Conservation (phyloP, 129 eudicot species). For the Lactuca saligna region DNA sequence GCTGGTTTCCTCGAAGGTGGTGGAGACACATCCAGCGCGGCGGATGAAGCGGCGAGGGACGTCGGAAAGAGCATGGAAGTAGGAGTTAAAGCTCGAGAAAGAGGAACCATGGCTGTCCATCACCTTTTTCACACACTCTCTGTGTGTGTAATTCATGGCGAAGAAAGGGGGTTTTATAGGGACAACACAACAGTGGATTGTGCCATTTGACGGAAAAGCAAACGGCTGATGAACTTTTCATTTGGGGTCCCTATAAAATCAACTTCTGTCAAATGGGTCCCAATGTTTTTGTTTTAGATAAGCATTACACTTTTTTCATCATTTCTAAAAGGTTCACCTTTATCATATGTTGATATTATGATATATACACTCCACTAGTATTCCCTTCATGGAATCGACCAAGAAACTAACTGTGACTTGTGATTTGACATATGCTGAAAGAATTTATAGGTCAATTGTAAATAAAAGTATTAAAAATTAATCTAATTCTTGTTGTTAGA, state of each 20-base stretch:
- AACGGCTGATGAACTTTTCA: constrained; percentile 11
- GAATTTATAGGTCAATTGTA: constrained; percentile 5
- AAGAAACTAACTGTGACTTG: constrained; percentile 30
- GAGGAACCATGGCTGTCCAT: constrained; percentile 55
- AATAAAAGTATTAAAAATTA: not conserved
- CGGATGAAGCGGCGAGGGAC: constrained; percentile 55
- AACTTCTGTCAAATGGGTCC: constrained; percentile 17
- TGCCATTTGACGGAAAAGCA: not conserved
- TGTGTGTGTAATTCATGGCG: constrained; percentile 4
- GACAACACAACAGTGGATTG: not conserved
- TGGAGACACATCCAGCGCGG: constrained; percentile 66
- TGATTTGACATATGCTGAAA: constrained; percentile 24
- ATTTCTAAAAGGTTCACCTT: constrained; percentile 22
- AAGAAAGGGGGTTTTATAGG: constrained; percentile 23
- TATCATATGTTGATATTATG: constrained; percentile 24
- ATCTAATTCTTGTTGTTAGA: not conserved
- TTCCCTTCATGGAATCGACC: constrained; percentile 24
- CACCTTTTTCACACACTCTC: constrained; percentile 21
- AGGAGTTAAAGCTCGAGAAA: constrained; percentile 62
- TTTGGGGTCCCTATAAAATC: constrained; percentile 30
- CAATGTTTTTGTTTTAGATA: constrained; percentile 24
- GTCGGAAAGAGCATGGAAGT: constrained; percentile 63
- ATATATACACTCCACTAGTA: constrained; percentile 28
- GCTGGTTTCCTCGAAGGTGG: constrained; percentile 61
- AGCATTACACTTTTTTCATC: constrained; percentile 23